Evolutionary conservation across 2,329 filamentous ascomycete species (phyloP).

Genomic region (Mycogone perniciosa): DNA sequence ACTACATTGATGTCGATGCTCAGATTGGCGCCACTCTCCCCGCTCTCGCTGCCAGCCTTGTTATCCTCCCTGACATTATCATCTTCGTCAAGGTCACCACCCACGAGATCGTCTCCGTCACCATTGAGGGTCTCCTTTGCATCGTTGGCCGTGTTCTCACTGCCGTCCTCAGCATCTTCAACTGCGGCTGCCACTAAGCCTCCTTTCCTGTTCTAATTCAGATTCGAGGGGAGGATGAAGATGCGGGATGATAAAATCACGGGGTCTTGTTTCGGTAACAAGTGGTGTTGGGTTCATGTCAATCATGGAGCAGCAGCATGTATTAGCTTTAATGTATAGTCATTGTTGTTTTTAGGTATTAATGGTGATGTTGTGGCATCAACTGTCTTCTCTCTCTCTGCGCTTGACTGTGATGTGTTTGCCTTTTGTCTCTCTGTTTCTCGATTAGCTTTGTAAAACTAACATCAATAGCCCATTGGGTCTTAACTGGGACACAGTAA

Average conservation of each 20-base stretch:
- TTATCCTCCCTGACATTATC: slow-evolving; percentile 27
- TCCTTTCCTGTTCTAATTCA: background rate
- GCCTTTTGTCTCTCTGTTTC: too few relatives aligned
- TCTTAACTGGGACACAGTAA: too few relatives aligned
- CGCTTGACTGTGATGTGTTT: too few relatives aligned
- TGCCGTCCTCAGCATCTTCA: slow-evolving; percentile 24
- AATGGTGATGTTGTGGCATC: background rate
- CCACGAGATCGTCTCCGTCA: slow-evolving; percentile 21
- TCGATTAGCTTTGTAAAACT: too few relatives aligned
- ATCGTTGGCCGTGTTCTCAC: slow-evolving; percentile 27
- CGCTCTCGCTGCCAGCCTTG: slow-evolving; percentile 26
- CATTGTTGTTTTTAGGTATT: background rate
- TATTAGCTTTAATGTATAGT: slow-evolving; percentile 5
- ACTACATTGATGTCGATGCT: slow-evolving; percentile 29
- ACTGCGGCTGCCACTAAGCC: slow-evolving; percentile 26
- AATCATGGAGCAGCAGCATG: background rate
- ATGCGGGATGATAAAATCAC: background rate
- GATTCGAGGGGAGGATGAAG: too few relatives aligned
- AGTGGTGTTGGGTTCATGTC: background rate
- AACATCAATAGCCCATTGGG: too few relatives aligned
- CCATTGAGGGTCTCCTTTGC: slow-evolving; percentile 27
- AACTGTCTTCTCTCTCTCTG: too few relatives aligned
- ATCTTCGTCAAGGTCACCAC: slow-evolving; percentile 20
- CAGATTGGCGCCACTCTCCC: slow-evolving; percentile 20
- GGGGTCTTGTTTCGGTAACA: background rate